Percentiles rank a stretch among this genome's conserved stretches.
Conservation (phyloP, 768 basidiomycete species). For the Sporobolomyces pararoseus region DNA sequence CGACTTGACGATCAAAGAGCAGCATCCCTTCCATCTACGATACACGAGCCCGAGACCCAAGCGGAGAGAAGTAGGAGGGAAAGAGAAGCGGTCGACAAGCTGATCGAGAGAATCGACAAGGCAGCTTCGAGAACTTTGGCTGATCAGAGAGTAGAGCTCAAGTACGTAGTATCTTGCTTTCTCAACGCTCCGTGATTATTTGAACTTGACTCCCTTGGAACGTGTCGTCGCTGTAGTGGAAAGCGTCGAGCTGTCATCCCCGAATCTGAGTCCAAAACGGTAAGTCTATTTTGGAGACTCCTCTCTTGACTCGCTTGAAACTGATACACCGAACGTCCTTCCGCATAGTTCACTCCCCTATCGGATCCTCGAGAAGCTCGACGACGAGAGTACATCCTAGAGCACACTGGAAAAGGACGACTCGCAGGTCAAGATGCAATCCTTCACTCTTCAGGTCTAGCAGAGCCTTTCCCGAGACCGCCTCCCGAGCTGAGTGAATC, state of each 20-base stretch:
- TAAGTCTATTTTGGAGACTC: background rate
- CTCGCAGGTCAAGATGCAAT: constrained; percentile 42
- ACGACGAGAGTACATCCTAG: constrained; percentile 40
- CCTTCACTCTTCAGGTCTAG: constrained; percentile 10
- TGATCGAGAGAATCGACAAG: constrained; percentile 55
- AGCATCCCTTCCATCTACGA: constrained; percentile 12
- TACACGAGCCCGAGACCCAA: background rate
- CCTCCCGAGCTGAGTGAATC: background rate
- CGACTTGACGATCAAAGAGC: constrained; percentile 47
- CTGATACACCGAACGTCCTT: background rate
- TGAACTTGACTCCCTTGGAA: too few species aligned
- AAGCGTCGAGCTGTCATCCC: constrained; percentile 21
- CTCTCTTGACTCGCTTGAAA: background rate
- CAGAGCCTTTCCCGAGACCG: constrained; percentile 13
- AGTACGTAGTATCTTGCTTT: constrained; percentile 14
- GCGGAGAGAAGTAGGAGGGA: constrained; percentile 46
- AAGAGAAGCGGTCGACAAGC: constrained; percentile 65
- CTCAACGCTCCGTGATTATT: too few species aligned
- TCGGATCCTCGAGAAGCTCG: constrained; percentile 33
- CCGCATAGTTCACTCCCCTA: constrained; percentile 6
- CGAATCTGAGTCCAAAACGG: background rate
- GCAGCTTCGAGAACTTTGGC: constrained; percentile 65
- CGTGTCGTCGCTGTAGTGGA: constrained; percentile 15
- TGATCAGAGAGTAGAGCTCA: constrained; percentile 62
- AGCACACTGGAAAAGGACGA: constrained; percentile 42